A percentile compares a stretch with the other conserved stretches of the same genome.
phyloP scores from a whole-genome alignment of 805 yeast genomes.

The Ogataea parapolymorpha region DNA sequence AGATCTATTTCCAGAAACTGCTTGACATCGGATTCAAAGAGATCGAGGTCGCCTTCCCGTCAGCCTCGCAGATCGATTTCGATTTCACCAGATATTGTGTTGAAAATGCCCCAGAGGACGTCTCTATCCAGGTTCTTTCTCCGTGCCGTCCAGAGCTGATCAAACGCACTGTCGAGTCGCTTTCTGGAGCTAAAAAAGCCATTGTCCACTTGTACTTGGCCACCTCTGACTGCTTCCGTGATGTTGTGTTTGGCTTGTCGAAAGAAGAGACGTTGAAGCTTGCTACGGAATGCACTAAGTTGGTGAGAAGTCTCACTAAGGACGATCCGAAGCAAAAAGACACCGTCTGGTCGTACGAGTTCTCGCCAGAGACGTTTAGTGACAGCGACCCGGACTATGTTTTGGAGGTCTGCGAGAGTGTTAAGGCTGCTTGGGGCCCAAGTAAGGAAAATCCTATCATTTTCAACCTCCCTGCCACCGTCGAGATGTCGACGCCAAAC shows the following conservation, averaged over 20 bases:
- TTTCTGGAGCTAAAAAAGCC: slow-evolving; percentile 70
- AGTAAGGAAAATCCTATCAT: slow-evolving; percentile 66
- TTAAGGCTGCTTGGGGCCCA: slow-evolving; percentile 75
- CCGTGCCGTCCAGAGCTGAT: slow-evolving; percentile 73
- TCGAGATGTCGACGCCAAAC: slow-evolving; percentile 73
- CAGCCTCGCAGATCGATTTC: slow-evolving; percentile 79
- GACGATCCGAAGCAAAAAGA: slow-evolving; percentile 64
- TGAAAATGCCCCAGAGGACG: slow-evolving; percentile 77
- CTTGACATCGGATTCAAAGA: slow-evolving; percentile 74
- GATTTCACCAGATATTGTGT: slow-evolving; percentile 80
- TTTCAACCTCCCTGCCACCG: slow-evolving; percentile 79
- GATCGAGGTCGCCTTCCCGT: slow-evolving; percentile 77
- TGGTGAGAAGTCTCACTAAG: slow-evolving; percentile 66
- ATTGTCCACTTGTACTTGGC: slow-evolving; percentile 72
- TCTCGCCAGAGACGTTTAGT: slow-evolving; percentile 75
- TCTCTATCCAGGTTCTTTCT: slow-evolving; percentile 66
- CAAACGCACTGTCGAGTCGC: slow-evolving; percentile 68
- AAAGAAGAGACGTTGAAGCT: slow-evolving; percentile 61
- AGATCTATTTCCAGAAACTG: slow-evolving; percentile 68
- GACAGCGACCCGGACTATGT: slow-evolving; percentile 74
- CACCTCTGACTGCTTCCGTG: slow-evolving; percentile 71
- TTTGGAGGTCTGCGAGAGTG: slow-evolving; percentile 74
- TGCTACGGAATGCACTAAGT: slow-evolving; percentile 67
- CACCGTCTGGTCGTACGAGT: slow-evolving; percentile 69
- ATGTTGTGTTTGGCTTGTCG: slow-evolving; percentile 70